Conservation (phyloP, 2,329 filamentous ascomycete species). For the Exophiala aquamarina region DNA sequence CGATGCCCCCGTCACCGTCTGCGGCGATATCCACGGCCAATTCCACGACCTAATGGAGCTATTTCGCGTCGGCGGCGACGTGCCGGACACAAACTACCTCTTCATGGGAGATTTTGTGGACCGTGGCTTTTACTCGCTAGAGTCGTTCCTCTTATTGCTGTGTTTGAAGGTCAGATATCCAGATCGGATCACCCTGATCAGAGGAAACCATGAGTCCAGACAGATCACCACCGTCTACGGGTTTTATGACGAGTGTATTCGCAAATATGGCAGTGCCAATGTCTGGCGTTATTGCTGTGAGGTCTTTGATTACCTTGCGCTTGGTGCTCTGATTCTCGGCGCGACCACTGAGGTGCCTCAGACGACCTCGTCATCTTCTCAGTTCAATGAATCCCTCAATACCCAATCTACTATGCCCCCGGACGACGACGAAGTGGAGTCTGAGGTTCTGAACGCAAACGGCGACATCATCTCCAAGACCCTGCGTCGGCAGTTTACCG, state of each 20-base stretch:
- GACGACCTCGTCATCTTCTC: conserved; percentile 49
- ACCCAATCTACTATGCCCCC: conserved; percentile 53
- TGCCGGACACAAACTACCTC: conserved; percentile 92
- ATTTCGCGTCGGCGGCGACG: conserved; percentile 88
- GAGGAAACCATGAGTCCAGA: conserved; percentile 74
- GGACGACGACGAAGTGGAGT: conserved; percentile 75
- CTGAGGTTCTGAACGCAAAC: conserved; percentile 85
- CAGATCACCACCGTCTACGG: conserved; percentile 98
- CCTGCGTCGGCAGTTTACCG: conserved; percentile 32
- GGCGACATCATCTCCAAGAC: conserved; percentile 70
- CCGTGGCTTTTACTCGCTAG: conserved; percentile 94
- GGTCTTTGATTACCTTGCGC: conserved; percentile 92
- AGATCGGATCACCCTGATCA: conserved; percentile 92
- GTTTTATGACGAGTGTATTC: conserved; percentile 94
- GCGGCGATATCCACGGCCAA: conserved; percentile 94
- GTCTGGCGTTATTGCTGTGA: conserved; percentile 98
- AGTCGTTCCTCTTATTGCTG: conserved; percentile 91
- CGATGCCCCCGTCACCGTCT: conserved; percentile 93
- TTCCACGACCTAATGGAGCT: conserved; percentile 98
- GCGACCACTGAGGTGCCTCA: conserved; percentile 66
- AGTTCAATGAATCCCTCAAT: conserved; percentile 39
- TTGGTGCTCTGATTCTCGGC: conserved; percentile 87
- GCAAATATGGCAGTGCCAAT: conserved; percentile 95
- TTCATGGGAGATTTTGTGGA: conserved; percentile 99
- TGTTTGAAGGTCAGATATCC: conserved; percentile 97